phyloP scores from a whole-genome alignment of 495 filamentous ascomycete species.

The Extremus antarcticus region DNA sequence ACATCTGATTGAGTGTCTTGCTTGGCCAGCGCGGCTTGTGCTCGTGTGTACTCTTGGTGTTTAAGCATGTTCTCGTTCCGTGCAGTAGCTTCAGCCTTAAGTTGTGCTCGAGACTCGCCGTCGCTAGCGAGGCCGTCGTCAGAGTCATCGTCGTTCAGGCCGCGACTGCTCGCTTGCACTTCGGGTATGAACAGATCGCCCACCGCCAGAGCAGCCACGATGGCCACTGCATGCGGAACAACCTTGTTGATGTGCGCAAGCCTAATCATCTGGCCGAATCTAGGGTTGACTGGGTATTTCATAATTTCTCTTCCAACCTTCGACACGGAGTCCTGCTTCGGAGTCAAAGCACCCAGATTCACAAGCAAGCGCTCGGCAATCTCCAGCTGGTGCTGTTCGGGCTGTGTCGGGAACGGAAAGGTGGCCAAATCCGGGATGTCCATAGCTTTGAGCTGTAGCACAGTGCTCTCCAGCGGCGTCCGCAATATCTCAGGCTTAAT shows the following conservation, averaged over 20 bases:
- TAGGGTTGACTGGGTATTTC: conserved; percentile 76
- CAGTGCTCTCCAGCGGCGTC: conserved; percentile 85
- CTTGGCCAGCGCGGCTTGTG: conserved; percentile 68
- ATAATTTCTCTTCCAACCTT: conserved; percentile 68
- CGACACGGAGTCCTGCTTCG: conserved; percentile 59
- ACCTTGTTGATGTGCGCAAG: conserved; percentile 77
- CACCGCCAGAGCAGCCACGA: conserved; percentile 81
- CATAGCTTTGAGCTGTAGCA: conserved; percentile 93
- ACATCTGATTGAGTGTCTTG: conserved; percentile 75
- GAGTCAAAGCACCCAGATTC: conserved; percentile 35
- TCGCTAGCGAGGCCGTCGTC: conserved; percentile 45
- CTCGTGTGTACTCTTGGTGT: conserved; percentile 58
- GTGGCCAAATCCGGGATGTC: conserved; percentile 80
- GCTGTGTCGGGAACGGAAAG: conserved; percentile 96
- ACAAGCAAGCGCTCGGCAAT: conserved; percentile 79
- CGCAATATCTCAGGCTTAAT: conserved; percentile 79
- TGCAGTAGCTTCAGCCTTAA: background rate
- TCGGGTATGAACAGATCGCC: conserved; percentile 81
- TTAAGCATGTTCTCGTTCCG: conserved; percentile 48
- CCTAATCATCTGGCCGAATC: conserved; percentile 81
- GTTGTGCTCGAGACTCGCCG: background rate
- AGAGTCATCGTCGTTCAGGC: conserved; percentile 37
- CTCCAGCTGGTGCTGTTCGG: conserved; percentile 63
- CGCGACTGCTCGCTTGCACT: conserved; percentile 54
- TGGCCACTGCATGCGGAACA: conserved; percentile 74